These are phyloP conservation scores for Rhypophila decipiens DNA, from an alignment of 495 filamentous ascomycete genomes.

Conservation along the genomic window DNA sequence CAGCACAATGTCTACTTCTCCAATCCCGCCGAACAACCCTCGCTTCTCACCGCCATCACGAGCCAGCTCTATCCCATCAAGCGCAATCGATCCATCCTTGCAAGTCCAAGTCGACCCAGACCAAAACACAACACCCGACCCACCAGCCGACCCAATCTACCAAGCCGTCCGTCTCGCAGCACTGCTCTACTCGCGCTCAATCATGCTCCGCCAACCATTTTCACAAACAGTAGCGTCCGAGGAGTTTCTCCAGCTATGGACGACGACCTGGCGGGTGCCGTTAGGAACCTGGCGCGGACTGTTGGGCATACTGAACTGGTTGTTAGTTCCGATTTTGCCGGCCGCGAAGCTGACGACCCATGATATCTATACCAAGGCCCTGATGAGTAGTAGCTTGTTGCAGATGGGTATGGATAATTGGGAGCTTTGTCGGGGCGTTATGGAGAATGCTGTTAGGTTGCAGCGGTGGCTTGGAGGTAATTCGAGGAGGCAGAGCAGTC, in stretches of 20 bases:
- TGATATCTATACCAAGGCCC: slow-evolving; percentile 27
- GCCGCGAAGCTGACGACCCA: slow-evolving; percentile 13
- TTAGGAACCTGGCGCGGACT: slow-evolving; percentile 23
- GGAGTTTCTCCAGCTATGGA: slow-evolving; percentile 30
- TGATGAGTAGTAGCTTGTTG: slow-evolving; percentile 22
- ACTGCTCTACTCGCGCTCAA: slow-evolving; percentile 27
- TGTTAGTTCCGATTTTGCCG: slow-evolving; percentile 19
- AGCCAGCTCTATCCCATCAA: not conserved
- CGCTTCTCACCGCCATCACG: no score
- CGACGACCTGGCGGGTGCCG: slow-evolving; percentile 29
- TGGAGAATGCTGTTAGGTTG: slow-evolving; percentile 20
- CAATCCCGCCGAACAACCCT: no score
- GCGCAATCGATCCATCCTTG: not conserved
- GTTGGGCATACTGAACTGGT: slow-evolving; percentile 31
- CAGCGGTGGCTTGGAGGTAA: slow-evolving; percentile 24
- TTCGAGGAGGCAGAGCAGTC: not conserved
- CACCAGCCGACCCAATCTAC: slow-evolving; percentile 24
- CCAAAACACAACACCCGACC: not conserved
- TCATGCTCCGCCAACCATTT: slow-evolving; percentile 25
- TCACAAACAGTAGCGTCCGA: slow-evolving; percentile 9
- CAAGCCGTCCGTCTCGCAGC: slow-evolving; percentile 25
- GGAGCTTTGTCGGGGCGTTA: slow-evolving; percentile 21
- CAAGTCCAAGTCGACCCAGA: no score
- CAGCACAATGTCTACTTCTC: no score
- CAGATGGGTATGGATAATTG: slow-evolving; percentile 34